Evolutionary conservation across 768 basidiomycete genomes (phyloP).

Genomic region (Suillus alpinus): DNA sequence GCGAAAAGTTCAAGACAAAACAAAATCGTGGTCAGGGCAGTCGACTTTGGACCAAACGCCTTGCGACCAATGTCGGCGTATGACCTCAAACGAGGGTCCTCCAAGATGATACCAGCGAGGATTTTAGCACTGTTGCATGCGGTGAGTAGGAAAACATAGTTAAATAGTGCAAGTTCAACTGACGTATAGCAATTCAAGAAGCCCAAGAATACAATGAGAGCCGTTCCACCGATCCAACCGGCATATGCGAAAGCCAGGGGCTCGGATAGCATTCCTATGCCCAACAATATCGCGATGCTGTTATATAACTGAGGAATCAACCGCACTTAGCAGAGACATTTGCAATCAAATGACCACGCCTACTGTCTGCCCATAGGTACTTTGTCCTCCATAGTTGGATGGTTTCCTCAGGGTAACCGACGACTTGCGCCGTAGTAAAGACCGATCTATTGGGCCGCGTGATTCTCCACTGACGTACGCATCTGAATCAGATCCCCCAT

Average conservation of each 20-base stretch:
- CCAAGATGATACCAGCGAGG: slow-evolving; percentile 70
- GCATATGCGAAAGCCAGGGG: slow-evolving; percentile 90
- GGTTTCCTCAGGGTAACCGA: slow-evolving; percentile 11
- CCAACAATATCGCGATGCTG: slow-evolving; percentile 79
- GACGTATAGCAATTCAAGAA: slow-evolving; percentile 87
- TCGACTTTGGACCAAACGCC: slow-evolving; percentile 78
- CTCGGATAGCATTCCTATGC: slow-evolving; percentile 86
- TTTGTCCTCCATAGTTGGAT: slow-evolving; percentile 48
- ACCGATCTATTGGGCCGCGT: neutral
- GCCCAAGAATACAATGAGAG: slow-evolving; percentile 74
- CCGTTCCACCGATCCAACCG: slow-evolving; percentile 81
- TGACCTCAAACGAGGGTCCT: slow-evolving; percentile 68
- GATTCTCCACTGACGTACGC: neutral
- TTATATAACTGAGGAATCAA: slow-evolving; percentile 69
- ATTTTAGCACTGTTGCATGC: slow-evolving; percentile 69
- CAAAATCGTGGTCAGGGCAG: slow-evolving; percentile 60
- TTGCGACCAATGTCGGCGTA: slow-evolving; percentile 89
- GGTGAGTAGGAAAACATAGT: slow-evolving; percentile 5
- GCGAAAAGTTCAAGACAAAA: slow-evolving; percentile 90
- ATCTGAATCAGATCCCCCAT: neutral
- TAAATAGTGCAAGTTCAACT: slow-evolving; percentile 25
- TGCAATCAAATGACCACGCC: slow-evolving; percentile 15
- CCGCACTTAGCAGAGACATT: neutral
- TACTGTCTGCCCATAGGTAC: slow-evolving; percentile 74
- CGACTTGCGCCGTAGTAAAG: slow-evolving; percentile 4